Evolutionary conservation across 2,329 filamentous ascomycete genomes (phyloP).

Genomic region (Juglanconis oblonga): DNA sequence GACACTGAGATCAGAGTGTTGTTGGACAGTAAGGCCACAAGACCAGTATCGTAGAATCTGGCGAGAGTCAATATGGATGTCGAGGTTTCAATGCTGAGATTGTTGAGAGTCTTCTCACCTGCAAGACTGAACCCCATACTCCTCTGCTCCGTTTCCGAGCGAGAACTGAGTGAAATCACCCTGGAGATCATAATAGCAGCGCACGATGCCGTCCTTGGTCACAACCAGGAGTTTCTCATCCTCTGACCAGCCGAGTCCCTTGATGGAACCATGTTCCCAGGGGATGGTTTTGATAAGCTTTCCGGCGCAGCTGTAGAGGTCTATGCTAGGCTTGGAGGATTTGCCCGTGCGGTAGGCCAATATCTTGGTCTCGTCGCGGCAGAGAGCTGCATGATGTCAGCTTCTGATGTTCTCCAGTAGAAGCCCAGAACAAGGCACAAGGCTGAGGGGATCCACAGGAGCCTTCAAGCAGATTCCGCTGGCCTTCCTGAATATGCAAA

Average conservation of each 20-base stretch:
- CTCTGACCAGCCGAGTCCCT: slow-evolving; percentile 92
- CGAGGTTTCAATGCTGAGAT: background rate
- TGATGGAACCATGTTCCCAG: slow-evolving; percentile 88
- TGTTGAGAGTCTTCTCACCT: slow-evolving; percentile 37
- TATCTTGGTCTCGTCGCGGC: slow-evolving; percentile 83
- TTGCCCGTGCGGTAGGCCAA: slow-evolving; percentile 72
- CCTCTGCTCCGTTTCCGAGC: slow-evolving; percentile 83
- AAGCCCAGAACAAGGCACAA: too few relatives aligned
- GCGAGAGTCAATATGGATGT: background rate
- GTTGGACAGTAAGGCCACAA: slow-evolving; percentile 87
- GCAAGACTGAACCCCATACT: slow-evolving; percentile 83
- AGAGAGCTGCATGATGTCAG: slow-evolving; percentile 62
- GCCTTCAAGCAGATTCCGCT: too few relatives aligned
- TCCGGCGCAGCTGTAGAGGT: slow-evolving; percentile 90
- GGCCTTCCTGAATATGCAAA: too few relatives aligned
- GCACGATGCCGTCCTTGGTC: slow-evolving; percentile 83
- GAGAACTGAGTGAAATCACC: slow-evolving; percentile 95
- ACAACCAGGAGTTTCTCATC: slow-evolving; percentile 89
- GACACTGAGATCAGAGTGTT: slow-evolving; percentile 85
- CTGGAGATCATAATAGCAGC: slow-evolving; percentile 88
- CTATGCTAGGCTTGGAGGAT: slow-evolving; percentile 77
- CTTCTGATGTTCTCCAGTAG: background rate
- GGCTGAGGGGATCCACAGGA: too few relatives aligned
- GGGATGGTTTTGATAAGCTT: slow-evolving; percentile 81
- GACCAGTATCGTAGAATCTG: slow-evolving; percentile 82